Percentiles rank a stretch among this genome's conserved stretches.
Conservation (phyloP, 352 stramenopile species). For the Globisporangium alternatum region DNA sequence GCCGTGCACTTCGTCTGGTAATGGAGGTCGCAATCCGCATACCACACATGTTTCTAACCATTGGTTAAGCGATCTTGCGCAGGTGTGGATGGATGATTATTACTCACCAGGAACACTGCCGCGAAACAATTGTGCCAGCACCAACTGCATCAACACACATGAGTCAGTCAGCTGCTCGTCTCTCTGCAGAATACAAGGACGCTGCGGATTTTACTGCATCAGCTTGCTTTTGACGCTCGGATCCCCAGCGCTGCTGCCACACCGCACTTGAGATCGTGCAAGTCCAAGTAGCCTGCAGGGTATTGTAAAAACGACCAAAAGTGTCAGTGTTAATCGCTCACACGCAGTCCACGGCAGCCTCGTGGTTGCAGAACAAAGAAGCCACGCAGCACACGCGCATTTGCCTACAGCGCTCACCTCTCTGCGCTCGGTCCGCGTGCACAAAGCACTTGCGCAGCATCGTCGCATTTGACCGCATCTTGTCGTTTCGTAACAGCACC, state of each 20-base stretch:
- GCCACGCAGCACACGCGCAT: background rate
- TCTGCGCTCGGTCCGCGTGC: conserved; percentile 32
- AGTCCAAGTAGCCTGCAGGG: conserved; percentile 32
- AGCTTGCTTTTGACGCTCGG: conserved; percentile 50
- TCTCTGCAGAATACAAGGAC: background rate
- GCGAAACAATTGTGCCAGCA: conserved; percentile 60
- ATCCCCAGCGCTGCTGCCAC: conserved; percentile 62
- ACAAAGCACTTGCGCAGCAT: conserved; percentile 40
- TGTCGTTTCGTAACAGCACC: background rate
- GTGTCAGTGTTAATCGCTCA: background rate
- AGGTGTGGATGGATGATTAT: no score
- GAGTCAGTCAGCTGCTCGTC: background rate
- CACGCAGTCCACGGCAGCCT: background rate
- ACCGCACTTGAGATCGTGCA: conserved; percentile 63
- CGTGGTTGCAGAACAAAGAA: background rate
- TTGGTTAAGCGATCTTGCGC: no score
- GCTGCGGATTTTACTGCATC: background rate
- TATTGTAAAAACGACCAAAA: no score
- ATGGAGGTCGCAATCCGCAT: no score
- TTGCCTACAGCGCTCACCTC: conserved; percentile 27
- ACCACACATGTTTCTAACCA: no score
- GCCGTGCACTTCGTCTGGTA: conserved; percentile 1
- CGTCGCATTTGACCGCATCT: background rate
- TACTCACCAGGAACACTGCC: conserved; percentile 12
- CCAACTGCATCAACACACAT: conserved; percentile 25